A percentile compares a stretch with the other conserved stretches of the same genome.
Conservation (phyloP, 257 asterid genomes). For the Striga asiatica region DNA sequence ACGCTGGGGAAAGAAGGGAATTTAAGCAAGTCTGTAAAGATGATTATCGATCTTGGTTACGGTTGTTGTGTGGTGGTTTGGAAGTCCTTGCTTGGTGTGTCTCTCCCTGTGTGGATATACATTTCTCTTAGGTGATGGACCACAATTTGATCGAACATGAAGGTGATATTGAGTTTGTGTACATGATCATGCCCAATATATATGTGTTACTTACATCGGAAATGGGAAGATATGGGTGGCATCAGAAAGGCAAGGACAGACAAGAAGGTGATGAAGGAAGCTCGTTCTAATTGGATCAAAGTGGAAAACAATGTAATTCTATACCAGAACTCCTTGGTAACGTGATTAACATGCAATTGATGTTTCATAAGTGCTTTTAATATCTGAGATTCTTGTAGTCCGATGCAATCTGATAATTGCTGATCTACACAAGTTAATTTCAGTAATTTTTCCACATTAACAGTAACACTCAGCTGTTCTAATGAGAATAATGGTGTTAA, state of each 20-base stretch:
- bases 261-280: slow-evolving; percentile 41
- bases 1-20: slow-evolving; percentile 60
- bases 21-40: slow-evolving; percentile 31
- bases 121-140: slow-evolving; percentile 43
- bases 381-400: too few relatives aligned
- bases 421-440: too few relatives aligned
- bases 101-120: slow-evolving; percentile 32
- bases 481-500: too few relatives aligned
- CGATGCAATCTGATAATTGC: too few relatives aligned
- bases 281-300: slow-evolving; percentile 55
- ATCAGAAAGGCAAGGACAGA: slow-evolving; percentile 45
- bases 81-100: slow-evolving; percentile 55
- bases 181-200: slow-evolving; percentile 44
- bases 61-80: slow-evolving; percentile 39
- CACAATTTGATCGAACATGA: slow-evolving; percentile 42
- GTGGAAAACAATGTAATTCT: too few relatives aligned
- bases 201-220: slow-evolving; percentile 36
- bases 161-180: slow-evolving; percentile 39
- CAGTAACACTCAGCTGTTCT: too few relatives aligned
- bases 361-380: too few relatives aligned
- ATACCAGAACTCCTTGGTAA: too few relatives aligned
- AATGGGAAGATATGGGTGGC: slow-evolving; percentile 42
- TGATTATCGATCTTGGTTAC: slow-evolving; percentile 40
- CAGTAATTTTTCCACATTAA: too few relatives aligned
- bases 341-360: too few relatives aligned